Evolutionary conservation across 306 rosid species (phyloP).

Genomic region (Abrus precatorius): DNA sequence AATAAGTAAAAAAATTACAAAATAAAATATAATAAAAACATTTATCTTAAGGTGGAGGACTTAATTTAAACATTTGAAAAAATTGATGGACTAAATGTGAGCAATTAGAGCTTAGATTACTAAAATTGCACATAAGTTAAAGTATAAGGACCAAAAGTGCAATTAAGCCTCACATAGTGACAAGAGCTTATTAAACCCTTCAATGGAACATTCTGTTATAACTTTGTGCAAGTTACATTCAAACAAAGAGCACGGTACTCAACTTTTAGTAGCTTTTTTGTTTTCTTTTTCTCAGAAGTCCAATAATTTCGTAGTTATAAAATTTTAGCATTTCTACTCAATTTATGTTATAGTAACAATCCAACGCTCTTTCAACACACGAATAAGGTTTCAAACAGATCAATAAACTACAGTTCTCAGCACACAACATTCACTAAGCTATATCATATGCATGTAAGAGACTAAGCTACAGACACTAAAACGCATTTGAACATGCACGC

Average conservation of each 20-base stretch:
- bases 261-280: not conserved
- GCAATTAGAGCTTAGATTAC: too few species aligned
- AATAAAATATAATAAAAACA: too few species aligned
- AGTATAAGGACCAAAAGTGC: too few species aligned
- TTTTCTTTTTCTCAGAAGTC: not conserved
- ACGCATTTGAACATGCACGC: slow-evolving; percentile 9
- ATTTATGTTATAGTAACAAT: not conserved
- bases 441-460: not conserved
- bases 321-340: not conserved
- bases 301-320: not conserved
- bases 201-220: not conserved
- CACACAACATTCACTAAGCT: slow-evolving; percentile 16
- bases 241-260: not conserved
- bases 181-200: slow-evolving; percentile 20
- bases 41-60: too few species aligned
- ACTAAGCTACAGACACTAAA: not conserved
- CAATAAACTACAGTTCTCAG: slow-evolving; percentile 28
- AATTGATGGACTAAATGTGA: too few species aligned
- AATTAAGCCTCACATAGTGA: too few species aligned
- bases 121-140: too few species aligned
- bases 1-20: too few species aligned
- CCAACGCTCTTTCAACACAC: not conserved
- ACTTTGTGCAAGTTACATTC: not conserved
- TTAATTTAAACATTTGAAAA: too few species aligned
- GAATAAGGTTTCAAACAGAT: not conserved